phyloP scores from a whole-genome alignment of 495 filamentous ascomycete genomes.

The Pseudotulostoma volvatum region DNA sequence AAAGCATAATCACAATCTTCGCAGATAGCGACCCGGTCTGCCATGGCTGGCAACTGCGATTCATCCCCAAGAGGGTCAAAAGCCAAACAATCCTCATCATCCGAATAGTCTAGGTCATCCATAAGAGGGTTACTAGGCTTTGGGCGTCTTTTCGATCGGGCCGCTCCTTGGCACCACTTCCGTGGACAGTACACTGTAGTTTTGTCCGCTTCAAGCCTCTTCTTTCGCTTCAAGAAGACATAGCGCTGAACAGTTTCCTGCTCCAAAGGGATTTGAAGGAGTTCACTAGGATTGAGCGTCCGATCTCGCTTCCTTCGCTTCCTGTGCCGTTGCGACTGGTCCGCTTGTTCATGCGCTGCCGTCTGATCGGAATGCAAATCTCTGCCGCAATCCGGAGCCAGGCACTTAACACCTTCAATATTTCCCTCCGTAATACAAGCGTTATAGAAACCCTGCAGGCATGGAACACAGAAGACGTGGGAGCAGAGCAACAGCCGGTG shows the following conservation, averaged over 20 bases:
- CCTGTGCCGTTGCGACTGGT: slow-evolving; percentile 4
- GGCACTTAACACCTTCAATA: slow-evolving; percentile 58
- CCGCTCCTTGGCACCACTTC: slow-evolving; percentile 86
- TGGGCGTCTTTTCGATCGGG: slow-evolving; percentile 60
- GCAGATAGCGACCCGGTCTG: slow-evolving; percentile 63
- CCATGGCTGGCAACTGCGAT: slow-evolving; percentile 25
- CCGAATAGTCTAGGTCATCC: slow-evolving; percentile 32
- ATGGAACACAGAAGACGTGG: slow-evolving; percentile 79
- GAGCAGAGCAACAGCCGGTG: slow-evolving; percentile 62
- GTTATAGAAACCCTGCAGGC: slow-evolving; percentile 80
- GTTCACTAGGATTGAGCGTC: slow-evolving; percentile 69
- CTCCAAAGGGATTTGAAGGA: slow-evolving; percentile 68
- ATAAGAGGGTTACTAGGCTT: slow-evolving; percentile 41
- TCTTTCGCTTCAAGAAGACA: slow-evolving; percentile 78
- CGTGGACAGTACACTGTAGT: slow-evolving; percentile 89
- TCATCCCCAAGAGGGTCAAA: slow-evolving; percentile 23
- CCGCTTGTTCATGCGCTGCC: slow-evolving; percentile 2
- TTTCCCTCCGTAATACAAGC: slow-evolving; percentile 74
- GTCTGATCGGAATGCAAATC: slow-evolving; percentile 15
- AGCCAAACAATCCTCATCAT: slow-evolving; percentile 16
- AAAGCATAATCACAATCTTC: slow-evolving; percentile 87
- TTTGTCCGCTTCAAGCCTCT: slow-evolving; percentile 75
- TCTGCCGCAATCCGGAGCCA: slow-evolving; percentile 59
- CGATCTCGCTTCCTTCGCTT: slow-evolving; percentile 35
- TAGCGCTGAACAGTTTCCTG: slow-evolving; percentile 67